Evolutionary conservation across 805 yeast genomes (phyloP).

Genomic region (Monosporozyma aquatica): DNA sequence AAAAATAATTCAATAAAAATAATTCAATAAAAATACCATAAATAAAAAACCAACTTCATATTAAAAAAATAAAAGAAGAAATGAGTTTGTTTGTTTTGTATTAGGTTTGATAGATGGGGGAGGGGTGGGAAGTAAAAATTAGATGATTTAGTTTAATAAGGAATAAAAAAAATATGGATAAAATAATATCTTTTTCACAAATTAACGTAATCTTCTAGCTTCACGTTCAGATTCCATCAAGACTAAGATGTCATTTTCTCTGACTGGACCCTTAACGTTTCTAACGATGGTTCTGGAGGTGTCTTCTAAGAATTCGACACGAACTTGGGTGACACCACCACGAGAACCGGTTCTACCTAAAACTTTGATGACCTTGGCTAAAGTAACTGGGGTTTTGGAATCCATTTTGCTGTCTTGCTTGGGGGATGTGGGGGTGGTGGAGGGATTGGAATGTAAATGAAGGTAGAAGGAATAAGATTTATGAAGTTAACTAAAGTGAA

Average conservation of each 20-base stretch:
- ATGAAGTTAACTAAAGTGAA: too few species aligned
- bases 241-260: constrained; percentile 97
- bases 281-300: constrained; percentile 92
- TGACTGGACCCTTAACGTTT: constrained; percentile 96
- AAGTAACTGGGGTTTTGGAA: constrained; percentile 85
- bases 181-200: not conserved
- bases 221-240: constrained; percentile 99
- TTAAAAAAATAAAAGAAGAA: too few species aligned
- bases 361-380: constrained; percentile 99
- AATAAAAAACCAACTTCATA: too few species aligned
- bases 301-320: constrained; percentile 94
- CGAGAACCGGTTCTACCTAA: constrained; percentile 99
- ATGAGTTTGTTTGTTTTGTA: too few species aligned
- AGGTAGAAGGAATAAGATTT: constrained; percentile 1
- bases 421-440: constrained; percentile 2
- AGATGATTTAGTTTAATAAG: not conserved
- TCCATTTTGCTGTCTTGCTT: constrained; percentile 26
- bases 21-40: too few species aligned
- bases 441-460: not conserved
- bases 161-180: not conserved
- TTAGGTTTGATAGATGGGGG: too few species aligned
- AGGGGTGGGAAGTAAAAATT: too few species aligned
- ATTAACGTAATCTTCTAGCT: constrained; percentile 87
- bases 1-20: not conserved
- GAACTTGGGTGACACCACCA: constrained; percentile 99